phyloP scores from a whole-genome alignment of 345 rosid genomes.

The Brassica cretica region DNA sequence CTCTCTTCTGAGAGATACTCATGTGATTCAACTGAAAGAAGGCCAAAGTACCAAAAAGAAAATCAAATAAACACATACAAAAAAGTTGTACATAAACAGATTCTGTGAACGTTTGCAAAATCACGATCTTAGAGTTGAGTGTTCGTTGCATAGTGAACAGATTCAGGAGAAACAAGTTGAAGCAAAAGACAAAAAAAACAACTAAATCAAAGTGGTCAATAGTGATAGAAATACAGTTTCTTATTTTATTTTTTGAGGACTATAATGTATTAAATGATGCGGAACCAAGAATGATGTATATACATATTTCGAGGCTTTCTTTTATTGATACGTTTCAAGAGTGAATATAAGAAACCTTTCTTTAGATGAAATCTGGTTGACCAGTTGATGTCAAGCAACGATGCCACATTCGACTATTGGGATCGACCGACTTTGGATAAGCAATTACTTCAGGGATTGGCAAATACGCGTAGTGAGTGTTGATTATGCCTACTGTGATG shows the following conservation, averaged over 20 bases:
- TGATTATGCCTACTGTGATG: conserved; percentile 88
- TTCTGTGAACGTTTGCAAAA: background rate
- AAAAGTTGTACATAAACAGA: background rate
- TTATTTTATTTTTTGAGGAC: background rate
- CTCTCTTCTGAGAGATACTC: background rate
- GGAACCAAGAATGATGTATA: conserved; percentile 34
- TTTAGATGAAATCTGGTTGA: conserved; percentile 83
- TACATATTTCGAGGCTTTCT: conserved; percentile 12
- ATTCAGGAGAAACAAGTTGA: background rate
- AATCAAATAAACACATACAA: background rate
- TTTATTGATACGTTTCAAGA: background rate
- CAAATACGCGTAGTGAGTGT: conserved; percentile 92
- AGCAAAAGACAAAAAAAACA: background rate
- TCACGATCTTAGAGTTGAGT: background rate
- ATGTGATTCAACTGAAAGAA: background rate
- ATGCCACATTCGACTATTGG: conserved; percentile 98
- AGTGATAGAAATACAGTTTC: background rate
- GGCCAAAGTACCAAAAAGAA: background rate
- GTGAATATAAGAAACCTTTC: background rate
- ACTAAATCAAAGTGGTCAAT: background rate
- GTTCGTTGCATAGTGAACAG: background rate
- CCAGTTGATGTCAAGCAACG: conserved; percentile 98
- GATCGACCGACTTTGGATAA: conserved; percentile 84
- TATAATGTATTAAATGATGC: background rate
- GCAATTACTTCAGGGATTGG: conserved; percentile 94